Base-by-base conservation (phyloP, 139 green algal genomes). In the Tetradesmus lagerheimii region DNA sequence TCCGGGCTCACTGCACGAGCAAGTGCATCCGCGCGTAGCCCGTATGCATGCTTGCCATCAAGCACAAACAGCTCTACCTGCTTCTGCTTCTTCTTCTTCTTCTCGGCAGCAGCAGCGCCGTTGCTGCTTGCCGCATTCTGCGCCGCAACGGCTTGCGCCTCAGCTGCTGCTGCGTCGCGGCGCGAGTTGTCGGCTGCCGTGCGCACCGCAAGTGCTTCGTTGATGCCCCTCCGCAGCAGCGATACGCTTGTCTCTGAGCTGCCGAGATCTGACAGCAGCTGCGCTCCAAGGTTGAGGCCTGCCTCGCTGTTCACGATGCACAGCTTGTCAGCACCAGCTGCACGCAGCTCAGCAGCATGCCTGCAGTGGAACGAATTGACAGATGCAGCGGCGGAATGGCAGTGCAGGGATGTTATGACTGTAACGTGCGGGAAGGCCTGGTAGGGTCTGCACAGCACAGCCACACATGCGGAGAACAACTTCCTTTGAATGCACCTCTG, bases 281-380 rank as follows among this genome's bases (percentile, higher is more conserved):
- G 34, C 3, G 67, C 77, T 9, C 96, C 96, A 62, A 98, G 66
- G 29, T 93, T 94, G 66, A 97, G 87, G 11, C 95, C 96, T 23
- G 94, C 95, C 89, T 99, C 96, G 37, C 93, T 93, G 45, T 87
- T 92, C 31, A 92, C 81, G 8, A 95, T 93, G 34, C 96, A 92
- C 0, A 94, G 90, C 0, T 93, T 66, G 41, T 90, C 85, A 38
- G 95, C 97, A 41, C 97, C 97, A n/a, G 97, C 97, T n/a, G 91
- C 89, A 89, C 95, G 91, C 80, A 99, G 94, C 90, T 97, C 94
- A 4, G 94, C 91, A 20, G 97, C 93, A 78, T 99, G 96, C 77
- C 89, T 94, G 83, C 29, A 66, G 31, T 27, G 15, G 25, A 9
- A n/a, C 20, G 31, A 15, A 6, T 31, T 9, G 15, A 23, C n/a